Conservation (phyloP, 495 filamentous ascomycete genomes). For the Cairneyella variabilis region DNA sequence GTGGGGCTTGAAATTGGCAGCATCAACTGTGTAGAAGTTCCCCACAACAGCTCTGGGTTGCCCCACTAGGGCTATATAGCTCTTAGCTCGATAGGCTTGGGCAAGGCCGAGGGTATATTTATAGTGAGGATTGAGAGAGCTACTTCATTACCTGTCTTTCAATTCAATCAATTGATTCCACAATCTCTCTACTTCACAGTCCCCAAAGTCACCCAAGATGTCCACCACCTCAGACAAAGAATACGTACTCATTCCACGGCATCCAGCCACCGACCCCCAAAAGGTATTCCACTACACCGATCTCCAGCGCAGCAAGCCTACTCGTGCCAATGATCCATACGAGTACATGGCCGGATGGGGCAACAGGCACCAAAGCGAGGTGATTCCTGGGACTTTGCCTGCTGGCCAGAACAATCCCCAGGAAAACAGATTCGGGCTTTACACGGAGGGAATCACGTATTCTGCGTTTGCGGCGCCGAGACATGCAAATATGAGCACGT, state of each 20-base stretch:
- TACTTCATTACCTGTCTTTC: too few relatives aligned
- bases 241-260: conserved; percentile 7
- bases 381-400: conserved; percentile 29
- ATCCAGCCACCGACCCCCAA: conserved; percentile 27
- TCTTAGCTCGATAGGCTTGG: neutral
- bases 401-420: conserved; percentile 65
- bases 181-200: too few relatives aligned
- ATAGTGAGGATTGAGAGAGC: neutral
- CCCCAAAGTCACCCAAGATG: too few relatives aligned
- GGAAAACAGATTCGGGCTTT: conserved; percentile 63
- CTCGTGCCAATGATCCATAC: conserved; percentile 47
- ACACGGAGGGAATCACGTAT: conserved; percentile 79
- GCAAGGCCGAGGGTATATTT: too few relatives aligned
- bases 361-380: conserved; percentile 25
- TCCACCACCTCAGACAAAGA: too few relatives aligned
- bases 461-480: conserved; percentile 73
- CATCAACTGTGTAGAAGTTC: too few relatives aligned
- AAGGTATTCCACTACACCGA: conserved; percentile 56
- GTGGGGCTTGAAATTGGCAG: too few relatives aligned
- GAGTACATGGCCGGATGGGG: conserved; percentile 35
- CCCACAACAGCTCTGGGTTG: too few relatives aligned
- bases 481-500: conserved; percentile 65
- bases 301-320: conserved; percentile 43
- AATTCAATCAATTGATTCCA: too few relatives aligned
- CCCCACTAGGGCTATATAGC: conserved; percentile 7